Conservation (phyloP, 129 eudicot genomes). For the Dittrichia graveolens region DNA sequence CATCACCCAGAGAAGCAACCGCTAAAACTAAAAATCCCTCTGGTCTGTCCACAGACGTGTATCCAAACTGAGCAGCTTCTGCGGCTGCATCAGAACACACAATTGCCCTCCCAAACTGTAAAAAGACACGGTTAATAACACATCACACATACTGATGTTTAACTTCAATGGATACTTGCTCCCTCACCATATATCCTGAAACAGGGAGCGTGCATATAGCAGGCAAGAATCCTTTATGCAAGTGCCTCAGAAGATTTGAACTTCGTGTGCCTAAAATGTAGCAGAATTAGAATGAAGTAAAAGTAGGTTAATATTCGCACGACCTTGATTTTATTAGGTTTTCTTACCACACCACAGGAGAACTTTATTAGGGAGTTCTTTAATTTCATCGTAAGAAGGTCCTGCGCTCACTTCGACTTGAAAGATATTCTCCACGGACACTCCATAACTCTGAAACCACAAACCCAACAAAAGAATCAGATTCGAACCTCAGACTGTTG, state of each 20-base stretch:
- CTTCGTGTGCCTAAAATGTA: conserved; percentile 61
- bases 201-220: conserved; percentile 74
- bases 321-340: neutral
- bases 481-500: neutral
- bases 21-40: conserved; percentile 91
- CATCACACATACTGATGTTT: neutral
- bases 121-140: neutral
- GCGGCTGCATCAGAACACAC: conserved; percentile 97
- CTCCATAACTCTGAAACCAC: conserved; percentile 64
- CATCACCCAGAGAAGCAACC: conserved; percentile 71
- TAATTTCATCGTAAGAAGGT: conserved; percentile 74
- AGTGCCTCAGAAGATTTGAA: conserved; percentile 77
- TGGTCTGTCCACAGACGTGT: conserved; percentile 77
- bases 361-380: conserved; percentile 74
- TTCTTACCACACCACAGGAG: conserved; percentile 89
- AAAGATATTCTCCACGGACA: conserved; percentile 60
- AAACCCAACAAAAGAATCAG: neutral
- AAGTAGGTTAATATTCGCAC: no score
- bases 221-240: conserved; percentile 87
- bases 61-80: conserved; percentile 85
- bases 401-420: conserved; percentile 68
- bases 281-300: neutral
- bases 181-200: conserved; percentile 78
- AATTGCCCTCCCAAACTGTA: conserved; percentile 86
- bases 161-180: neutral